These are phyloP conservation scores for Paraconiothyrium brasiliense DNA, from an alignment of 2,329 filamentous ascomycete species.

Conservation along the genomic window DNA sequence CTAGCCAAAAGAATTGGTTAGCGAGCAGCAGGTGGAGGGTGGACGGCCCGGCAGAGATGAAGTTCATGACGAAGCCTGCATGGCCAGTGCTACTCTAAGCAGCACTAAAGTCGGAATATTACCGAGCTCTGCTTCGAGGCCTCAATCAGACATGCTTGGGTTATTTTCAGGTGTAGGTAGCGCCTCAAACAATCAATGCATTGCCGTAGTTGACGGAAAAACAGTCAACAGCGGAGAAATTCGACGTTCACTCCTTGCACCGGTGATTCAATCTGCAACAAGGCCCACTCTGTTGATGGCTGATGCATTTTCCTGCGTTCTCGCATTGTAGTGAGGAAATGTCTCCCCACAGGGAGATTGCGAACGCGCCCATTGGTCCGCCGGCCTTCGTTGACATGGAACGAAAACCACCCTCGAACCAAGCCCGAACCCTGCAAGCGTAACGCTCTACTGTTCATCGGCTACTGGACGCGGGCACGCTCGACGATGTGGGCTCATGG, in stretches of 20 bases:
- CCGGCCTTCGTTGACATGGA: background rate
- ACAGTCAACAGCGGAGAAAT: slow-evolving; percentile 6
- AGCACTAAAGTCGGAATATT: background rate
- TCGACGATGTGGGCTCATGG: background rate
- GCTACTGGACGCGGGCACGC: background rate
- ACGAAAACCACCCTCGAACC: background rate
- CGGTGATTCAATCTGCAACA: background rate
- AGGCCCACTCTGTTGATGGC: background rate
- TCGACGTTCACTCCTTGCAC: background rate
- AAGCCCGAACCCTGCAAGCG: background rate
- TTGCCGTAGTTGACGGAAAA: slow-evolving; percentile 12
- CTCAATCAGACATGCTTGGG: background rate
- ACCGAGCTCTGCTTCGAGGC: slow-evolving; percentile 6
- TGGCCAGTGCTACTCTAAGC: background rate
- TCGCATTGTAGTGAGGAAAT: background rate
- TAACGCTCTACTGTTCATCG: background rate
- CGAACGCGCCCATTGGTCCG: slow-evolving; percentile 5
- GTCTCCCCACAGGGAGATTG: background rate
- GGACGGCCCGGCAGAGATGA: slow-evolving; percentile 8
- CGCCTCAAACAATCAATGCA: background rate
- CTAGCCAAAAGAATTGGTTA: background rate
- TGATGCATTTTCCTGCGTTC: background rate
- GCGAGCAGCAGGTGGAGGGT: slow-evolving; percentile 7
- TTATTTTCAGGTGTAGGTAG: slow-evolving; percentile 7
- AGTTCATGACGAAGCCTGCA: background rate